Conservation (phyloP, 495 filamentous ascomycete genomes). For the Aspergillus funiculosus region DNA sequence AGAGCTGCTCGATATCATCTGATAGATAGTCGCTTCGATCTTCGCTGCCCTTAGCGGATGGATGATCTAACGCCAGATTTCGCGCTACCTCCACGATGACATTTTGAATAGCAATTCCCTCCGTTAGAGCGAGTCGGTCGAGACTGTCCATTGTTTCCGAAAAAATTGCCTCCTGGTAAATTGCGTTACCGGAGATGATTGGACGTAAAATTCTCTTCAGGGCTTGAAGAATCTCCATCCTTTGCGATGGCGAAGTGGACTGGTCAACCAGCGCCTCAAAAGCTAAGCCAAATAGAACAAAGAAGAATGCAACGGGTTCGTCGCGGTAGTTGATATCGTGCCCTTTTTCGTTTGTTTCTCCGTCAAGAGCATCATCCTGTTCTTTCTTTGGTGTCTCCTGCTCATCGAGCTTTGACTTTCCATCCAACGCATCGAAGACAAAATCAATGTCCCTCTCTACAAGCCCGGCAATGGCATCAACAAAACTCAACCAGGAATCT, state of each 20-base stretch:
- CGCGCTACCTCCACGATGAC: slow-evolving; percentile 90
- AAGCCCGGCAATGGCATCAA: slow-evolving; percentile 94
- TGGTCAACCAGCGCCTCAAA: slow-evolving; percentile 90
- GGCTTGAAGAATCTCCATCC: slow-evolving; percentile 81
- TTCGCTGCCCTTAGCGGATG: slow-evolving; percentile 70
- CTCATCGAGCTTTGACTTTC: slow-evolving; percentile 49
- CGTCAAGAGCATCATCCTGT: slow-evolving; percentile 43
- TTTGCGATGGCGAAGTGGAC: slow-evolving; percentile 69
- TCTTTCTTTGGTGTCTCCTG: slow-evolving; percentile 16
- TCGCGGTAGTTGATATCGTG: slow-evolving; percentile 93
- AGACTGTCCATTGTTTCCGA: slow-evolving; percentile 95
- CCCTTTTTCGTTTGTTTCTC: slow-evolving; percentile 47
- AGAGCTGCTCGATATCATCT: slow-evolving; percentile 96
- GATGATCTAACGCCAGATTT: slow-evolving; percentile 83
- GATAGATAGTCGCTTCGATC: slow-evolving; percentile 68
- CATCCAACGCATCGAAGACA: slow-evolving; percentile 93
- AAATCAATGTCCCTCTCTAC: slow-evolving; percentile 97
- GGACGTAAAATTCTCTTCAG: slow-evolving; percentile 93
- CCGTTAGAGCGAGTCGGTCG: slow-evolving; percentile 86
- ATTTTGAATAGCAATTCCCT: slow-evolving; percentile 79
- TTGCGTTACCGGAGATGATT: slow-evolving; percentile 91
- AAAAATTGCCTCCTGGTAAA: slow-evolving; percentile 93
- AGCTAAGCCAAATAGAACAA: slow-evolving; percentile 92
- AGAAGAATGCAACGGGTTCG: slow-evolving; percentile 98
- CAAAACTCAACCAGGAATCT: slow-evolving; percentile 92